Conservation (phyloP, 2,329 filamentous ascomycete genomes). For the Aspergillus calidoustus region DNA sequence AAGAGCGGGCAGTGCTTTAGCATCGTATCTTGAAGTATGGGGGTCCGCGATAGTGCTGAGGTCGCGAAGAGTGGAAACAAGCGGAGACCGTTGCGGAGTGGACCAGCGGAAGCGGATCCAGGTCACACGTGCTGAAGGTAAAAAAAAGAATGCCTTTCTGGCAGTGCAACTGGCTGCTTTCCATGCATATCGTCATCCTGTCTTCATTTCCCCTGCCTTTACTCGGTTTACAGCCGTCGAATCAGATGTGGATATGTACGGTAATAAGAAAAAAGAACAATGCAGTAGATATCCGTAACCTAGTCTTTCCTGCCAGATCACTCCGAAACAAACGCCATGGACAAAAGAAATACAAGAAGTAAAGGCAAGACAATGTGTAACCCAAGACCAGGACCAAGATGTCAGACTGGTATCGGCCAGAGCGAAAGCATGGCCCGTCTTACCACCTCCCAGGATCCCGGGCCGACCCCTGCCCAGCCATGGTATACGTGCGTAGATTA, state of each 20-base stretch:
- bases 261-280: constrained; percentile 29
- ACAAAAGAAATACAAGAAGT: constrained; percentile 30
- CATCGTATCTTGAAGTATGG: not conserved
- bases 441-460: constrained; percentile 4
- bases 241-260: constrained; percentile 32
- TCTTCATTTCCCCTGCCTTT: constrained; percentile 1
- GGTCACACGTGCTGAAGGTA: constrained; percentile 7
- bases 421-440: not conserved
- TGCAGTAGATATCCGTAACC: constrained; percentile 38
- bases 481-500: constrained; percentile 28
- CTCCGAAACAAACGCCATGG: constrained; percentile 37
- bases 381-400: constrained; percentile 14
- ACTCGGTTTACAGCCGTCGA: not conserved
- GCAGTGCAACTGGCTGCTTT: not conserved
- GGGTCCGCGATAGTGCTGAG: not conserved
- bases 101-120: constrained; percentile 4
- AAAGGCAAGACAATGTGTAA: constrained; percentile 20
- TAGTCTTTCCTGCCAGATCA: constrained; percentile 37
- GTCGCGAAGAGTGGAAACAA: not conserved
- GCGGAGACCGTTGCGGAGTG: not conserved
- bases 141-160: constrained; percentile 1
- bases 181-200: not conserved
- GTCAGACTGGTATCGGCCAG: constrained; percentile 1
- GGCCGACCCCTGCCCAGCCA: constrained; percentile 14
- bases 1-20: not conserved